Percentiles rank a stretch among this genome's conserved stretches.
Evolutionary conservation across 331 rosid species (phyloP).

Genomic region (Acacia pycnantha): DNA sequence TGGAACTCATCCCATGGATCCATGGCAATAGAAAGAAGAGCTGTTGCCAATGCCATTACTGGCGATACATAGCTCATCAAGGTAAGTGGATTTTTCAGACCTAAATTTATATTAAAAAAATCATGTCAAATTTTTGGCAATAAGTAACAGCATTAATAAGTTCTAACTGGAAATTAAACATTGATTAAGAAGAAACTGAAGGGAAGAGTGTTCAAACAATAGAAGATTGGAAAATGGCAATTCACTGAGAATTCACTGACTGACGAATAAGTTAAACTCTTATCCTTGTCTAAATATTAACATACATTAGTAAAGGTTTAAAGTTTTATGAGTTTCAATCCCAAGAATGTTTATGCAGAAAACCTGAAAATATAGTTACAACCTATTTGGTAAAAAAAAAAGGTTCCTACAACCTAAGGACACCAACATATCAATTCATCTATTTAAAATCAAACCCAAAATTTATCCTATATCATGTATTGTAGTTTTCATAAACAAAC

Average conservation of each 20-base stretch:
- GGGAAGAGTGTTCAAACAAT: not conserved
- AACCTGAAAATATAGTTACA: not conserved
- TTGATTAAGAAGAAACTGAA: not conserved
- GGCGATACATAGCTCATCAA: constrained; percentile 95
- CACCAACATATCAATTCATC: not conserved
- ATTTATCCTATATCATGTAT: not conserved
- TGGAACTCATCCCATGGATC: constrained; percentile 91
- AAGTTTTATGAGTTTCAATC: not conserved
- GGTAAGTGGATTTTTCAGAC: constrained; percentile 91
- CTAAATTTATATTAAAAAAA: constrained; percentile 43
- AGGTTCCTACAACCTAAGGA: not conserved
- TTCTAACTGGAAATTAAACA: constrained; percentile 14
- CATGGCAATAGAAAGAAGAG: constrained; percentile 70
- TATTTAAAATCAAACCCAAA: not conserved
- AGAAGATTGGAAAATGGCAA: constrained; percentile 14
- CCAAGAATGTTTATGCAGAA: not conserved
- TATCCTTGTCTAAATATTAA: not conserved
- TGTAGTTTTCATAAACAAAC: not conserved
- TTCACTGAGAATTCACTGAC: not conserved
- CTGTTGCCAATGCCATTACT: constrained; percentile 83
- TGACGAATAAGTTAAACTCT: not conserved
- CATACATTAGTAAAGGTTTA: not conserved
- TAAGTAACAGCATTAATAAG: not conserved
- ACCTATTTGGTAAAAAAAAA: no score
- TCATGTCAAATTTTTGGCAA: not conserved